Evolutionary conservation across 2,329 filamentous ascomycete species (phyloP).

Genomic region (Sclerotinia nivalis): DNA sequence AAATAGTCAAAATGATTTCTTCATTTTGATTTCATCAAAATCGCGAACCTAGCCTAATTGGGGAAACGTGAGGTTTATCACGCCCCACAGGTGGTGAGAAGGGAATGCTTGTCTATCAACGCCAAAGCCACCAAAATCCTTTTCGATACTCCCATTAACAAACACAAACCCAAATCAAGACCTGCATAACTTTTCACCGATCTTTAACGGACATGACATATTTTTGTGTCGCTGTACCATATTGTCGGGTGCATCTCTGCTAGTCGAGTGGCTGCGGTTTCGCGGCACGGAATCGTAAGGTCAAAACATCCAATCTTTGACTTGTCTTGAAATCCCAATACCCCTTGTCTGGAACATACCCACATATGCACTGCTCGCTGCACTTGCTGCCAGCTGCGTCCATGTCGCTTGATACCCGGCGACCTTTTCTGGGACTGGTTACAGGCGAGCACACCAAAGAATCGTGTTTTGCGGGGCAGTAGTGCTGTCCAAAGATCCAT

Average conservation of each 20-base stretch:
- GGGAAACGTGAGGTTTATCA: too few relatives aligned
- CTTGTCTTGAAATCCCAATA: background rate
- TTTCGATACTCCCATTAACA: background rate
- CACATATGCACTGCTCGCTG: constrained; percentile 19
- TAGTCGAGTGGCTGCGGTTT: constrained; percentile 12
- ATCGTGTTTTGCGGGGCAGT: constrained; percentile 21
- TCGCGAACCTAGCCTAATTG: too few relatives aligned
- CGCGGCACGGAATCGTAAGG: constrained; percentile 1
- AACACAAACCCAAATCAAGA: background rate
- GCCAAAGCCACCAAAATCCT: background rate
- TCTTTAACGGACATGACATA: background rate
- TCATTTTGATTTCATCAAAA: too few relatives aligned
- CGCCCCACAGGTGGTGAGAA: background rate
- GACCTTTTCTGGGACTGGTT: background rate
- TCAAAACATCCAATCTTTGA: constrained; percentile 4
- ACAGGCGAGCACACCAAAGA: constrained; percentile 1
- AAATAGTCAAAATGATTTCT: too few relatives aligned
- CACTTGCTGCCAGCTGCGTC: constrained; percentile 16
- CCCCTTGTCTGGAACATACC: background rate
- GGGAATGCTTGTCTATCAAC: background rate
- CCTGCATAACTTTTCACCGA: background rate
- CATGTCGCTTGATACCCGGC: constrained; percentile 8
- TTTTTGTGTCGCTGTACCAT: constrained; percentile 8
- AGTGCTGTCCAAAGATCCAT: background rate
- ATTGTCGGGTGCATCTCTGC: constrained; percentile 1